Conservation (phyloP, 768 basidiomycete species). For the Russula ochroleuca region DNA sequence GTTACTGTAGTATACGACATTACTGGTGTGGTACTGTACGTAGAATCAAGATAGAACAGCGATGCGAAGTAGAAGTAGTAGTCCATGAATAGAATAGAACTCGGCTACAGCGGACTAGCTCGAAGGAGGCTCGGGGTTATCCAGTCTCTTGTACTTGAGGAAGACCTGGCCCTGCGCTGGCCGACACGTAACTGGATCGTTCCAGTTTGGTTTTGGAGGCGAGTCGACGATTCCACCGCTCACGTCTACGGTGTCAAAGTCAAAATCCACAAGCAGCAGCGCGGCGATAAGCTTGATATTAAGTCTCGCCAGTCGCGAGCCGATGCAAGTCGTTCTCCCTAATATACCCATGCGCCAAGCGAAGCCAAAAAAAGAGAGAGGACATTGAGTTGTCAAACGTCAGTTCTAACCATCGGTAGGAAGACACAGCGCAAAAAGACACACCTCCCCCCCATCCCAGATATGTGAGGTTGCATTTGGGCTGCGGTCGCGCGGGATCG, state of each 20-base stretch:
- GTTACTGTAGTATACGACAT: neutral
- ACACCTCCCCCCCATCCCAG: constrained; percentile 79
- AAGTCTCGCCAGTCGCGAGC: constrained; percentile 68
- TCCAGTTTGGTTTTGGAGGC: constrained; percentile 69
- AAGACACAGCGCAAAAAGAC: constrained; percentile 31
- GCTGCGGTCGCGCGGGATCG: constrained; percentile 50
- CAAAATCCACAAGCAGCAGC: constrained; percentile 62
- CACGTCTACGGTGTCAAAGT: constrained; percentile 53
- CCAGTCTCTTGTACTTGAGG: constrained; percentile 40
- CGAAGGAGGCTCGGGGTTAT: constrained; percentile 1
- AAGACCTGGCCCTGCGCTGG: constrained; percentile 53
- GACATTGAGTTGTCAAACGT: neutral
- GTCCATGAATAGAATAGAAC: neutral
- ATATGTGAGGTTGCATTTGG: constrained; percentile 54
- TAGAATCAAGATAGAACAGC: neutral
- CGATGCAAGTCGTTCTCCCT: constrained; percentile 71
- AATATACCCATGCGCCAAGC: constrained; percentile 7
- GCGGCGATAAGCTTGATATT: constrained; percentile 69
- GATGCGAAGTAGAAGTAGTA: neutral
- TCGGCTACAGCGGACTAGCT: constrained; percentile 5
- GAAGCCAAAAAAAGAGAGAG: neutral
- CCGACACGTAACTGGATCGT: constrained; percentile 65
- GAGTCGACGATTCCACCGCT: constrained; percentile 43
- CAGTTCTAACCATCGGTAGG: neutral
- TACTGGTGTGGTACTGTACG: neutral